These are phyloP conservation scores for Pseudocercospora ulei DNA, from an alignment of 2,329 filamentous ascomycete genomes.

Conservation along the genomic window DNA sequence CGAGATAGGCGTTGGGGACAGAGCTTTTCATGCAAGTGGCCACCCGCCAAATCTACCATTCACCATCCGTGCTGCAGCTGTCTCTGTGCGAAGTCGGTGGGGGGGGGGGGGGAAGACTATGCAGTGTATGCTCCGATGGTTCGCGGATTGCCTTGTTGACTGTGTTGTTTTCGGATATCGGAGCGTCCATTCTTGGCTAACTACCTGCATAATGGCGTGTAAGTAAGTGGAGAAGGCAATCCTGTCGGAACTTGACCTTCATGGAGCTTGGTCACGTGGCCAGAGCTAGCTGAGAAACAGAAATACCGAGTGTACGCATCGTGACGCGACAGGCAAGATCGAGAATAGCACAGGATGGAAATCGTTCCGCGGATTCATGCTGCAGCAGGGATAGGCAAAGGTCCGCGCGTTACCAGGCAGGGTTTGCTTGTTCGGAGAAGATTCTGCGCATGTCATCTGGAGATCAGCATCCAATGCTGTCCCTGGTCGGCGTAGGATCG, in stretches of 20 bases:
- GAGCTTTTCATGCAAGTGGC: too few species aligned
- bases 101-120: too few species aligned
- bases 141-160: too few species aligned
- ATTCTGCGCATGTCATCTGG: constrained; percentile 13
- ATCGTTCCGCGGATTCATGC: too few species aligned
- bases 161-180: constrained; percentile 5
- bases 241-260: constrained; percentile 2
- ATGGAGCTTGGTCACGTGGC: constrained; percentile 2
- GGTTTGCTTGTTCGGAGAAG: constrained; percentile 9
- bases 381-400: not conserved
- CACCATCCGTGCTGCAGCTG: too few species aligned
- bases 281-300: constrained; percentile 6
- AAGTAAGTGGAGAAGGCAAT: constrained; percentile 7
- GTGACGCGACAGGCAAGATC: not conserved
- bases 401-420: not conserved
- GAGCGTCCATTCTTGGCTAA: not conserved
- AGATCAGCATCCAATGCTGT: constrained; percentile 5
- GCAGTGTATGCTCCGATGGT: too few species aligned
- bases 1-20: too few species aligned
- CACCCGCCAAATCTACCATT: too few species aligned
- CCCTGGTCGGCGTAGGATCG: constrained; percentile 7
- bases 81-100: too few species aligned
- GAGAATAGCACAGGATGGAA: too few species aligned
- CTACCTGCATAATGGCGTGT: constrained; percentile 1
- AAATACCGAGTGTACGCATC: not conserved